Base-by-base conservation (phyloP, 2,329 filamentous ascomycete species). In the Xylaria hypoxylon region DNA sequence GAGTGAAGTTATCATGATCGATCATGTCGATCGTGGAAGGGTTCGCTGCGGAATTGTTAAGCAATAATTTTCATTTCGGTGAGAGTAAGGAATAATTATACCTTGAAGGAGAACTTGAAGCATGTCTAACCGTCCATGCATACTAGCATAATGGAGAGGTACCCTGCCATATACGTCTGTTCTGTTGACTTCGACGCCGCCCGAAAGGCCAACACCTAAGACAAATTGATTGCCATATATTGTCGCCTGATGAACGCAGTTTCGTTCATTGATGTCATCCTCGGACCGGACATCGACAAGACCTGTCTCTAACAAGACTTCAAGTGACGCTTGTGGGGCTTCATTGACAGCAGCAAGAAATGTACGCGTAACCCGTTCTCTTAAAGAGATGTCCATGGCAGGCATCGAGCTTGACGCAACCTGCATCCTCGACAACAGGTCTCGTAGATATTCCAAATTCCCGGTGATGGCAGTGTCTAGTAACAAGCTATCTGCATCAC, bases 1-100 rank as follows among this genome's bases (percentile, higher is more conserved):
- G 94, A 0, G 95, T 98, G 78, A 97, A 99, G 79, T 97, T 97
- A 81, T 99, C 95, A 76, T 98, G 92, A 75, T 99, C 96, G 76
- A 94, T 94, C 45, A 91, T 84, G 76, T 98, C 90, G 67, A 98
- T 91, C 0, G 93, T 97, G 22, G 88, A 84, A 4, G 89, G 87
- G 52, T 91, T 89, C 24, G 87, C 87, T 89, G 62, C n/a, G 48
- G 61, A 35, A 19, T 10, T 42, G 52, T 42, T 70, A 56, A 70
- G 65, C 38, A 66, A 44, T 26, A 51, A 5, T 35, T 50, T 15
- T 38, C n/a, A 40, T 19, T 15, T 47, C 11, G 1, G 26, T 13
- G 40, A 13, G 15, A 31, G 8, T 17, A 17, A 33, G 40, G 31
- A 15, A 28, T 47, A 40, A 51, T 71, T 79, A 74, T 80, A 89